These are phyloP conservation scores for Lolium rigidum DNA, from an alignment of 176 grass and related monocot species.

Conservation along the genomic window DNA sequence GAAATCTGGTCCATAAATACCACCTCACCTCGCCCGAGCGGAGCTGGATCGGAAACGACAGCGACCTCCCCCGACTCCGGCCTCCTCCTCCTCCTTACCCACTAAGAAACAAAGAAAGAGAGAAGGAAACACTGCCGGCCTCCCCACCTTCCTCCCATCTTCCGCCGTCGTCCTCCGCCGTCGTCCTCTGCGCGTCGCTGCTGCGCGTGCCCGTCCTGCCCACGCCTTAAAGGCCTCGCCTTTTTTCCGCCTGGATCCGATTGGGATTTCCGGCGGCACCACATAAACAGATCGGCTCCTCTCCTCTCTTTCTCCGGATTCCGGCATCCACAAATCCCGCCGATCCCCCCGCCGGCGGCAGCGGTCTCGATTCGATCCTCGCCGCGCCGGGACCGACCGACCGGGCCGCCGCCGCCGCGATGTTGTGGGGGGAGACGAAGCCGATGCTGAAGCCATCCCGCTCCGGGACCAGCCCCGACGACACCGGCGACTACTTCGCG, in stretches of 20 bases:
- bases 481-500: constrained; percentile 45
- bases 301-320: not conserved
- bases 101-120: not conserved
- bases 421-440: constrained; percentile 39
- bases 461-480: not conserved
- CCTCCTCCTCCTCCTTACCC: not conserved
- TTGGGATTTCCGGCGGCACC: not conserved
- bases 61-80: not conserved
- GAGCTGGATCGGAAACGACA: constrained; percentile 27
- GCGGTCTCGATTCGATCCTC: not conserved
- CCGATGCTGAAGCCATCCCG: constrained; percentile 44
- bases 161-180: not conserved
- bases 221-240: constrained; percentile 21
- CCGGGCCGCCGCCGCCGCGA: not conserved
- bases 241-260: constrained; percentile 12
- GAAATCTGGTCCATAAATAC: constrained; percentile 25
- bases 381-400: no score
- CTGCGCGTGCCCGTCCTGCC: no score
- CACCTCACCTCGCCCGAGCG: not conserved
- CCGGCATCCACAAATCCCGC: not conserved
- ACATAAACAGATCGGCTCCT: not conserved
- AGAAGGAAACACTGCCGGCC: not conserved
- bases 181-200: not conserved
- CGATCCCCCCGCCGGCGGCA: not conserved
- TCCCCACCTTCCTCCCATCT: not conserved